Conservation (phyloP, 768 basidiomycete genomes). For the Steccherinum ochraceum region DNA sequence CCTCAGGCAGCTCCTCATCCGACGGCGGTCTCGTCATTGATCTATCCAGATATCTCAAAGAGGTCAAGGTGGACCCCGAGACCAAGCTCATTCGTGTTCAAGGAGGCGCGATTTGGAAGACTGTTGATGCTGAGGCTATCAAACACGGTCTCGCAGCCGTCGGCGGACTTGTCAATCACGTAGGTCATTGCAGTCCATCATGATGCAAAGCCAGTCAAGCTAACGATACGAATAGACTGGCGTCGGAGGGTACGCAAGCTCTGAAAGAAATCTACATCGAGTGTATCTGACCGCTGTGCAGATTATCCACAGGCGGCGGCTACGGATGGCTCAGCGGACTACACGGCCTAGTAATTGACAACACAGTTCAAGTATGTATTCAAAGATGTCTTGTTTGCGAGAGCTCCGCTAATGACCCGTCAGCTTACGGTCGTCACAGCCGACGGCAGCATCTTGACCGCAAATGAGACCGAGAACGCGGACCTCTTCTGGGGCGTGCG, state of each 20-base stretch:
- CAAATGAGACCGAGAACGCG: constrained; percentile 13
- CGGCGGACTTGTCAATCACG: constrained; percentile 44
- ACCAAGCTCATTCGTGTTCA: constrained; percentile 33
- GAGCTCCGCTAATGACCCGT: constrained; percentile 27
- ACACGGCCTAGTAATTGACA: constrained; percentile 38
- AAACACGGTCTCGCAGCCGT: constrained; percentile 41
- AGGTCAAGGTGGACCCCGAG: constrained; percentile 32
- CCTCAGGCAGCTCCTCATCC: constrained; percentile 36
- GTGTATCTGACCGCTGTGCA: constrained; percentile 13
- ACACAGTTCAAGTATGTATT: constrained; percentile 25
- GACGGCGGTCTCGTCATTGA: constrained; percentile 48
- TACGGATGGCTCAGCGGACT: constrained; percentile 40
- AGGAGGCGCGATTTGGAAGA: constrained; percentile 42
- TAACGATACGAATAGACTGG: too few relatives aligned
- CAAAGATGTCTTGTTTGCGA: not conserved
- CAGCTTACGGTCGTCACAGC: constrained; percentile 38
- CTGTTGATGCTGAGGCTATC: constrained; percentile 39
- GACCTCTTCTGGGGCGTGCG: constrained; percentile 46
- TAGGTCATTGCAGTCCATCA: constrained; percentile 16
- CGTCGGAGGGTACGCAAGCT: constrained; percentile 34
- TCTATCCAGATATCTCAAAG: constrained; percentile 34
- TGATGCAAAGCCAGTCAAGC: too few relatives aligned
- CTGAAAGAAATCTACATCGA: too few relatives aligned
- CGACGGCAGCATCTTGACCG: constrained; percentile 30
- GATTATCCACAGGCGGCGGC: constrained; percentile 44